Base-by-base conservation (phyloP, 1,139 yeast species). In the Hemisphaericaspora lyxosophila region DNA sequence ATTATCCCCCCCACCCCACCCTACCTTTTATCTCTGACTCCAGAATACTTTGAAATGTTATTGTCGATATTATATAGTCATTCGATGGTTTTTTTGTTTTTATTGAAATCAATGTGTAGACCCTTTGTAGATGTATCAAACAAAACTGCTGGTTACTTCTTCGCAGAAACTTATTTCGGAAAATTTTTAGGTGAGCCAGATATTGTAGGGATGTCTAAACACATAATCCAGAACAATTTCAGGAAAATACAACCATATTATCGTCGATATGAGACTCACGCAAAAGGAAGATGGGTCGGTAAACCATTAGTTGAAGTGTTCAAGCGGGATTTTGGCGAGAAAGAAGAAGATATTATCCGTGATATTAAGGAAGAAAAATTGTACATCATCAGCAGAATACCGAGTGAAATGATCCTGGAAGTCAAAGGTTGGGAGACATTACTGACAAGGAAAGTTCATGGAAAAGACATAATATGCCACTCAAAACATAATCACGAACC, bases 401-500 rank as follows among this genome's bases (percentile, higher is more conserved):
- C 53, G 24, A 51, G 45, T 2, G 58, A 53, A 0, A 42, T 54
- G 0, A 31, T 23, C 2, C n/a, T n/a, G n/a, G 33, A 40, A 16
- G 35, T 60, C 2, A 50, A 57, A 34, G 69, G 67, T 1, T 53
- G 60, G 45, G 52, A 49, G 0, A 29, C 18, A 1, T 48, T 67
- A 15, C 18, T 51, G 8, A 45, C 45, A 0, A 41, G 70, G 18
- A 46, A 43, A 23, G 49, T 78, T 1, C 53, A 58, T 24, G 62
- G 66, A 31, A 79, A 79, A 37, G 90, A 84, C 50, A 48, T 71
- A 1, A 59, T 83, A 5, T 61, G 59, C 34, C 66, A 74, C 34
- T 45, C 49, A 2, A 66, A 67, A 22, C 90, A 83, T 53, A 70
- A 71, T 46, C 92, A 84, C 52, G 92, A 84, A 46, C 81, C 87